phyloP scores from a whole-genome alignment of 805 yeast genomes.

The Candida germanica region DNA sequence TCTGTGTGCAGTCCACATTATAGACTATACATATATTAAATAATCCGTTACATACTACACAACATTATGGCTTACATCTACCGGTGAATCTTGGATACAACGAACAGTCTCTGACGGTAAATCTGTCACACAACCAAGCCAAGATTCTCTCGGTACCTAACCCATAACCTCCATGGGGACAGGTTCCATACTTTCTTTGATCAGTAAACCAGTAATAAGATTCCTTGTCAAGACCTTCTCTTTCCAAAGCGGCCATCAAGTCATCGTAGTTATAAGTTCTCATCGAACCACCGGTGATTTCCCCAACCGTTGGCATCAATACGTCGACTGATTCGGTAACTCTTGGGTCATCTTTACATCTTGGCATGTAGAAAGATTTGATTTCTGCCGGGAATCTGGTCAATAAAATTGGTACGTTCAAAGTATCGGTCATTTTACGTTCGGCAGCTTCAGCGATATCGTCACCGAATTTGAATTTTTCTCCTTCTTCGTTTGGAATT shows the following conservation, averaged over 20 bases:
- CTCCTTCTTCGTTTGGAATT: constrained; percentile 91
- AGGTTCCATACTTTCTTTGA: constrained; percentile 94
- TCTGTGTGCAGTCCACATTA: neutral
- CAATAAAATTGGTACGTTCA: constrained; percentile 88
- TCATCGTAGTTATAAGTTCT: constrained; percentile 83
- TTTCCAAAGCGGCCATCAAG: constrained; percentile 82
- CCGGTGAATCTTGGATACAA: constrained; percentile 97
- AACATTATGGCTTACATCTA: constrained; percentile 83
- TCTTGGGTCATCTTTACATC: constrained; percentile 82
- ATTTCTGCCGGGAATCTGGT: constrained; percentile 95
- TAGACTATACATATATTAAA: no score
- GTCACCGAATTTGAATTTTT: constrained; percentile 92
- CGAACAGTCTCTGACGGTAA: constrained; percentile 97
- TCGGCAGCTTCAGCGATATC: constrained; percentile 99
- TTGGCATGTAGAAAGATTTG: constrained; percentile 97
- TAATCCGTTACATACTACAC: neutral
- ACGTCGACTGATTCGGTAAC: constrained; percentile 99
- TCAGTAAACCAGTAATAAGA: constrained; percentile 96
- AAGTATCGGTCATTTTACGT: constrained; percentile 95
- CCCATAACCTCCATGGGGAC: constrained; percentile 99
- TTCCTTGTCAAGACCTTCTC: constrained; percentile 81
- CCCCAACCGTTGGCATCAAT: constrained; percentile 98
- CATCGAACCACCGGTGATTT: constrained; percentile 99
- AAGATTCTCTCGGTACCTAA: constrained; percentile 96
- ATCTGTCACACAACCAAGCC: constrained; percentile 97